Evolutionary conservation across 768 basidiomycete species (phyloP).

Genomic region (Pleurotus citrinopileatus): DNA sequence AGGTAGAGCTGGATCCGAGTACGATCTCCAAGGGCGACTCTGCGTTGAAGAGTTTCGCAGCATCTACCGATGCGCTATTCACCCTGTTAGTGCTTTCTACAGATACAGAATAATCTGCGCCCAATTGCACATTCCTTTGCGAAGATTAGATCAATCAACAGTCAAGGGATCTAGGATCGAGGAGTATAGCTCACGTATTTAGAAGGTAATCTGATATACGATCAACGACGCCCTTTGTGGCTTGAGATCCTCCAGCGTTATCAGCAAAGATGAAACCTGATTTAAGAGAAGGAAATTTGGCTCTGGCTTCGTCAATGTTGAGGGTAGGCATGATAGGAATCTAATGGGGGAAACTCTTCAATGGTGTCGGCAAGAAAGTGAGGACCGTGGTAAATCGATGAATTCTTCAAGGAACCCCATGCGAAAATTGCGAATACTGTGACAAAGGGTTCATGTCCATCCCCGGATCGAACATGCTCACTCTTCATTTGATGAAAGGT

Average conservation of each 20-base stretch:
- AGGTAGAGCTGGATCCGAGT: conserved; percentile 64
- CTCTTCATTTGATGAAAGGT: too few relatives aligned
- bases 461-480: too few relatives aligned
- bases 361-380: too few relatives aligned
- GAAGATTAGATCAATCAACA: background rate
- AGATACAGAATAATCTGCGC: conserved; percentile 66
- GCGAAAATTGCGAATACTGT: too few relatives aligned
- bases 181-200: conserved; percentile 34
- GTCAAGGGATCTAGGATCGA: background rate
- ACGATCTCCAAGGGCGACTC: conserved; percentile 59
- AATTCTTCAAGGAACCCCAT: too few relatives aligned
- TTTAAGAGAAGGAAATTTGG: conserved; percentile 6
- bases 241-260: conserved; percentile 32
- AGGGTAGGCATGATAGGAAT: background rate
- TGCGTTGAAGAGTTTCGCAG: conserved; percentile 63
- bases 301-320: background rate
- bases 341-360: too few relatives aligned
- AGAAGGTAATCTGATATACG: conserved; percentile 64
- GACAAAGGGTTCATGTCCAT: too few relatives aligned
- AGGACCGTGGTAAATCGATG: background rate
- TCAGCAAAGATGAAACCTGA: conserved; percentile 10
- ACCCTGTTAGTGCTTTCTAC: conserved; percentile 46
- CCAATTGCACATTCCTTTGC: conserved; percentile 61
- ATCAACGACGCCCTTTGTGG: conserved; percentile 51
- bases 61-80: conserved; percentile 45